Base-by-base conservation (phyloP, 495 filamentous ascomycete genomes). In the Penicillium antarcticum region DNA sequence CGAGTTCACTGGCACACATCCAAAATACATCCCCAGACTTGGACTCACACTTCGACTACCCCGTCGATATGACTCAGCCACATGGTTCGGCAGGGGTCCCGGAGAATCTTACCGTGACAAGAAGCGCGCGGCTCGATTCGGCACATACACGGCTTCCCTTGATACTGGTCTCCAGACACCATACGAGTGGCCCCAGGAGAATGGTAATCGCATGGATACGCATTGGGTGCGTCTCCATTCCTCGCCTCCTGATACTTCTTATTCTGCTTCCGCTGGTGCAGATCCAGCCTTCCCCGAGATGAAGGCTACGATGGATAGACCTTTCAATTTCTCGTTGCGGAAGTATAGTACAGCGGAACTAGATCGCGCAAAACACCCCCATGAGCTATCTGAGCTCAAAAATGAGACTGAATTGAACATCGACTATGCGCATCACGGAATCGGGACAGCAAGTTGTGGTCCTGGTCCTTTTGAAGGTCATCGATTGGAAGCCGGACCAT, bases 131-230 rank as follows among this genome's bases (percentile, higher is more conserved):
- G 77, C 81, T 45, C 72, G 69, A 21, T 44, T 78, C 2, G 82
- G 82, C 4, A 62, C 73, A 13, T 85, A 77, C 65, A 56, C 60
- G 6, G 68, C 66, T 5, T 42, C 48, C 9, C 62, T 70, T 5
- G 65, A 66, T 80, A 10, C 65, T 63, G 19, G 78, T 5, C 71
- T 86, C 39, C 76, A 77, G 52, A 77, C 77, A 1, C 67, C 72
- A 3, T 87, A 85, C 57, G 84, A 87, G 29, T 76, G 78, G 36
- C 84, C 83, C 0, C 84, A 87, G 50, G 84, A 87, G 50, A 78
- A 72, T 33, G 77, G 80, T 16, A 87, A 87, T 49, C 67, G 81
- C n/a, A 82, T 76, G 35, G 81, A 80, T 31, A 80, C 76, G 8
- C 60, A 79, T n/a, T 87, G 83, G 79, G 71, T 86, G 14, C 66